A percentile compares a stretch with the other conserved stretches of the same genome.
These are phyloP conservation scores for Acidiella bohemica DNA, from an alignment of 495 filamentous ascomycete genomes.

Conservation along the genomic window DNA sequence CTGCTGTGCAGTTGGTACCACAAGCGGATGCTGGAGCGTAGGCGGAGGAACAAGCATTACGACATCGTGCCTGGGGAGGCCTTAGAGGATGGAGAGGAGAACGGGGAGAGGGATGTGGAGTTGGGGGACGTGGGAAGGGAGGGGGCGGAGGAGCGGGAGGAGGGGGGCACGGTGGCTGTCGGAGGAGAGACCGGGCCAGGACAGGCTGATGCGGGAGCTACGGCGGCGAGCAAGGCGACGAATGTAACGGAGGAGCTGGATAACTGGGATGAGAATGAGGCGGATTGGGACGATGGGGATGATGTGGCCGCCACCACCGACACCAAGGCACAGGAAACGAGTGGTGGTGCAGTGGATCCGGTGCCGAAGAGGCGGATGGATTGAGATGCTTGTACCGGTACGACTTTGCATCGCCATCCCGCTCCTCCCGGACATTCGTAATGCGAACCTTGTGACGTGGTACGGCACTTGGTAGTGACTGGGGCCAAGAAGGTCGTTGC, in stretches of 20 bases:
- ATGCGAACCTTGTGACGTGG: too few species aligned
- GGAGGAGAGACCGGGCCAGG: conserved; percentile 21
- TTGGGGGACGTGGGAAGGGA: conserved; percentile 22
- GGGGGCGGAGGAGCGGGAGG: too few species aligned
- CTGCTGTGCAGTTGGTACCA: conserved; percentile 81
- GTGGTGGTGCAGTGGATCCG: conserved; percentile 1
- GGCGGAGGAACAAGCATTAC: conserved; percentile 60
- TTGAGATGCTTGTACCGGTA: too few species aligned
- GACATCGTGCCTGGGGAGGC: conserved; percentile 36
- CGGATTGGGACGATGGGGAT: conserved; percentile 21
- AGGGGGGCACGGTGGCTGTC: conserved; percentile 8
- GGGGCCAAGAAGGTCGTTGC: too few species aligned
- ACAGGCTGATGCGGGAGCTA: conserved; percentile 24
- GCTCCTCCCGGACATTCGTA: too few species aligned
- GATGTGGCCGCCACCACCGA: conserved; percentile 1
- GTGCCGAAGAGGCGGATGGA: not conserved
- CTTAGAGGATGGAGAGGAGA: conserved; percentile 36
- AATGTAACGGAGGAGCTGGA: conserved; percentile 19
- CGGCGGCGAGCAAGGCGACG: conserved; percentile 20
- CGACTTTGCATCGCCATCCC: too few species aligned
- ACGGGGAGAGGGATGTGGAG: conserved; percentile 31
- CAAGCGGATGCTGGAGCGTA: conserved; percentile 84
- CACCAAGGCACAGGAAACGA: conserved; percentile 3
- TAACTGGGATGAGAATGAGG: conserved; percentile 25
- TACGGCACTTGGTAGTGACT: too few species aligned